Evolutionary conservation across 768 basidiomycete species (phyloP), one percentile per base, ranked within the genome.

Genomic region (Boletus reticulatus): DNA sequence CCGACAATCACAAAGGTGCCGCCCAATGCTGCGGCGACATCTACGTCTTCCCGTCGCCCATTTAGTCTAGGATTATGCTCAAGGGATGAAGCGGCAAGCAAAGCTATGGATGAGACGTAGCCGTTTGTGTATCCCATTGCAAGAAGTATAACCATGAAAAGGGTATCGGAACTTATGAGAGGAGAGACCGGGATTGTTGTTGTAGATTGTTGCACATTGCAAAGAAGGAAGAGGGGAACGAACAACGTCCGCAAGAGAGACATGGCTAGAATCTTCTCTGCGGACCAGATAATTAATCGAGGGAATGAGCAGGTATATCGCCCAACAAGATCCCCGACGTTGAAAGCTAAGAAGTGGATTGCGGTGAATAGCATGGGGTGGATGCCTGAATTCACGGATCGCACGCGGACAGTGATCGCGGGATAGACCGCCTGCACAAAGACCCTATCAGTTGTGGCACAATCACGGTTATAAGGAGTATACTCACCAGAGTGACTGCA

Each of bases 321-420:
- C 19, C 89, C 90, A 3, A 78, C 42, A 55, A 91, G 82, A 67
- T 92, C 91, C 16, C 89, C 88, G 17, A 78, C 42, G 64, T 87
- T 91, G 73, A 87, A 90, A 20, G 85, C 76, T 34, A 92, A 74
- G 74, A 94, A 92, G 66, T 92, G 89, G 32, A 87, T 56, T 4
- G 88, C 80, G 55, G 75, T 86, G 75, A 97, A 97, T 27, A 96
- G 76, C n/a, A 94, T 75, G 0, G 92, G 91, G 61, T 94, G 90
- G 39, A 79, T 82, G 24, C 69, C 66, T 3, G 82, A 78, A 58
- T 86, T 86, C 14, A 82, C 83, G 4, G 94, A 82, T 37, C 72
- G 70, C 50, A 97, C 83, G 0, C 87, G 88, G 4, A 86, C 81
- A 3, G 94, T 94, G 59, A 94, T 87, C 0, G 94, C 82, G 6